A percentile compares a stretch with the other conserved stretches of the same genome.
phyloP scores from a whole-genome alignment of 768 basidiomycete species.

The Rossbeevera mucosa region DNA sequence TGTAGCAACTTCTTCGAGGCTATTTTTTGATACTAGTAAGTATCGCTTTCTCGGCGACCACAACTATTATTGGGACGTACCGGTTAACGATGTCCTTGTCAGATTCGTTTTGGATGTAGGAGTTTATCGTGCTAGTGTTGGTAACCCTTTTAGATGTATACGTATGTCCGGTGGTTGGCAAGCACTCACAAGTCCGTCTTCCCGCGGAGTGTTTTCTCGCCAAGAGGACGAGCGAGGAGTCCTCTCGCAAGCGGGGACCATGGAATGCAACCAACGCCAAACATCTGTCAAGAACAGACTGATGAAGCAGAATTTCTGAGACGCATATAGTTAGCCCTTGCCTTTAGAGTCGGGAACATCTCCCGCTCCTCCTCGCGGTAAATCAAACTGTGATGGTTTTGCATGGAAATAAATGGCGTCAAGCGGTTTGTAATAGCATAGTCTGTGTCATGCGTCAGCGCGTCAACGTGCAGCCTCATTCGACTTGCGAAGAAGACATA shows the following conservation, averaged over 20 bases:
- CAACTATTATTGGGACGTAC: not conserved
- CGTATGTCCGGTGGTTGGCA: not conserved
- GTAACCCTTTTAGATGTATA: not conserved
- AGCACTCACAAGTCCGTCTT: not conserved
- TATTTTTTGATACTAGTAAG: not conserved
- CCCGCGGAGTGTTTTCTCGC: constrained; percentile 2
- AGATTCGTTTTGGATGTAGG: constrained; percentile 9
- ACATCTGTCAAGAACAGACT: constrained; percentile 31
- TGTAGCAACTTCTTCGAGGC: constrained; percentile 8
- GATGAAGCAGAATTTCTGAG: constrained; percentile 42
- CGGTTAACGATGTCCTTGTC: constrained; percentile 8
- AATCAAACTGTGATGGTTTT: constrained; percentile 52
- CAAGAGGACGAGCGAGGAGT: constrained; percentile 2
- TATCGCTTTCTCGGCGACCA: not conserved
- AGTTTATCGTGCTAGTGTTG: not conserved
- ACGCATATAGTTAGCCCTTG: constrained; percentile 7
- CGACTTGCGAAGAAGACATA: constrained; percentile 9
- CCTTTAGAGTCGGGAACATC: constrained; percentile 48
- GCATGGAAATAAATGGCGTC: constrained; percentile 61
- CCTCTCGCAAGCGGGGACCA: constrained; percentile 6
- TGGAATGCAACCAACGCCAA: constrained; percentile 4
- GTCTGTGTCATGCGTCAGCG: constrained; percentile 25
- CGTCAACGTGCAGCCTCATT: not conserved
- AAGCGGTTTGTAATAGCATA: constrained; percentile 40
- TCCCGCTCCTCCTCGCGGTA: constrained; percentile 61